Conservation (phyloP, 2,329 filamentous ascomycete species). For the Trichoderma sp. region DNA sequence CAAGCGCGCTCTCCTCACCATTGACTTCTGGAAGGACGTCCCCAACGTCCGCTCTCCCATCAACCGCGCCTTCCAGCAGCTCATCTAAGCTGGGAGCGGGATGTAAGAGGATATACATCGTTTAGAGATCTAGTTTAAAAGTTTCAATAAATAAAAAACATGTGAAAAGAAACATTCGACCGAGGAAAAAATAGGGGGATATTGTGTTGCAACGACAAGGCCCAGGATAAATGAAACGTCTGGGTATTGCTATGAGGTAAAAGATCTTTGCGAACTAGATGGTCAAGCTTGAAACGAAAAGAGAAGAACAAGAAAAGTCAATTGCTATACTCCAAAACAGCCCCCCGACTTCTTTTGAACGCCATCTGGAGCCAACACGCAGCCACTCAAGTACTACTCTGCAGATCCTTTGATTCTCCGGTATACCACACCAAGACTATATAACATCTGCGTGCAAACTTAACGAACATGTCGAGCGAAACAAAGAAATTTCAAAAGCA, state of each 20-base stretch:
- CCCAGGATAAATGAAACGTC: constrained; percentile 34
- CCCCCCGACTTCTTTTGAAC: constrained; percentile 3
- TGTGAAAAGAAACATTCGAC: constrained; percentile 8
- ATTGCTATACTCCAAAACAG: background rate
- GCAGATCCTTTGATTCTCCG: background rate
- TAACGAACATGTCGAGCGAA: too few species aligned
- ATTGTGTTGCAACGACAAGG: constrained; percentile 36
- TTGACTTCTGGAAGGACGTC: constrained; percentile 96
- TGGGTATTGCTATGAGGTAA: too few species aligned
- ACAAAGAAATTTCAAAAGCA: background rate
- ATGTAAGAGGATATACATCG: background rate
- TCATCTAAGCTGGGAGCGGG: constrained; percentile 66
- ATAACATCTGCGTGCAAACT: too few species aligned
- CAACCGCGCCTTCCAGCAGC: constrained; percentile 97
- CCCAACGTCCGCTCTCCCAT: constrained; percentile 89
- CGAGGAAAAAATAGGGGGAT: constrained; percentile 29
- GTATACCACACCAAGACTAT: background rate
- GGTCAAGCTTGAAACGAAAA: constrained; percentile 1
- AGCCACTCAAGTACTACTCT: background rate
- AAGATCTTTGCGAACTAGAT: constrained; percentile 22
- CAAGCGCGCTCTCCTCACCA: constrained; percentile 88
- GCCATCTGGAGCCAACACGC: constrained; percentile 10
- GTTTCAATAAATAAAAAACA: background rate
- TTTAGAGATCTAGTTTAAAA: background rate
- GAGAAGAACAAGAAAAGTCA: background rate